phyloP scores from a whole-genome alignment of 768 basidiomycete species.

The Mycena leptocephala region DNA sequence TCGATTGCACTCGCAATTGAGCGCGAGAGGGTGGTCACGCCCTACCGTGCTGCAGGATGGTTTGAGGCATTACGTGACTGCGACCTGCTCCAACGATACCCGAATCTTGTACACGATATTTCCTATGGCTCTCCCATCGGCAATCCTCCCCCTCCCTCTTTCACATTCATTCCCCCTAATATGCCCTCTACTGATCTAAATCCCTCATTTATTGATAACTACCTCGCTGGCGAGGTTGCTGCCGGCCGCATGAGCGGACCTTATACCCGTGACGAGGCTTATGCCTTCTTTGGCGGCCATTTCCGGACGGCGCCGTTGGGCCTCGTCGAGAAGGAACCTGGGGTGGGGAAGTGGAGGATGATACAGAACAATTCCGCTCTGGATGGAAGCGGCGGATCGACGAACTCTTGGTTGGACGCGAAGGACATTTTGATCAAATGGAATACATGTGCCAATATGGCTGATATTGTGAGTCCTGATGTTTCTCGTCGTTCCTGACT shows the following conservation, averaged over 20 bases:
- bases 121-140: slow-evolving; percentile 28
- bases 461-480: slow-evolving; percentile 30
- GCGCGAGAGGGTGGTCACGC: slow-evolving; percentile 5
- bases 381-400: slow-evolving; percentile 11
- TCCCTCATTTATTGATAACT: no score
- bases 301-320: slow-evolving; percentile 23
- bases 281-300: slow-evolving; percentile 19
- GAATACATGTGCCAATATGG: slow-evolving; percentile 12
- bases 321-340: slow-evolving; percentile 25
- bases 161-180: slow-evolving; percentile 28
- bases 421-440: slow-evolving; percentile 9
- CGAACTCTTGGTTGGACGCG: slow-evolving; percentile 27
- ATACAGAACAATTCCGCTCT: slow-evolving; percentile 21
- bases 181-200: no score
- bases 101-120: slow-evolving; percentile 23
- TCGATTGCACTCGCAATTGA: slow-evolving; percentile 29
- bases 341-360: slow-evolving; percentile 13
- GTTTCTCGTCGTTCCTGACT: no score
- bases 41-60: slow-evolving; percentile 26
- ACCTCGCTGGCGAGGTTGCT: no score
- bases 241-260: no score
- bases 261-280: no score
- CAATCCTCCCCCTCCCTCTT: slow-evolving; percentile 5
- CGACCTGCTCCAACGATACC: slow-evolving; percentile 23
- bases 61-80: slow-evolving; percentile 13